Percentiles rank a stretch among this genome's conserved stretches.
phyloP scores from a whole-genome alignment of 352 stramenopile species.

The Phytophthora multivora region DNA sequence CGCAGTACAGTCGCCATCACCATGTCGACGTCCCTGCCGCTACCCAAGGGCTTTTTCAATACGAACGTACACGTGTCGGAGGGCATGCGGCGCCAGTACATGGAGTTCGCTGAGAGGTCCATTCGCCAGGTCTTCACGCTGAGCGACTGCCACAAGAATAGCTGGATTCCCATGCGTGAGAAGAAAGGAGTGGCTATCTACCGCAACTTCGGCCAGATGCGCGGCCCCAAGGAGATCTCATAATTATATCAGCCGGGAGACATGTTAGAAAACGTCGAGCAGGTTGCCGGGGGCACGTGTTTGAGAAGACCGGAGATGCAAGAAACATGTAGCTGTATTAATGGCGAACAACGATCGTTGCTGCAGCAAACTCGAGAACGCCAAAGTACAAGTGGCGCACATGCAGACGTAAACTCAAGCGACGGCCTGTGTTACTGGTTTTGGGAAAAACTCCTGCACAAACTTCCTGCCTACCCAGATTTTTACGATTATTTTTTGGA shows the following conservation, averaged over 20 bases:
- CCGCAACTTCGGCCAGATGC: slow-evolving; percentile 74
- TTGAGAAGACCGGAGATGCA: no score
- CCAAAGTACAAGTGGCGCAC: no score
- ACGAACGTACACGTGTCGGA: slow-evolving; percentile 69
- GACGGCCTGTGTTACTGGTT: no score
- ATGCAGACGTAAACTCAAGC: no score
- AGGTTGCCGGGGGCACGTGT: no score
- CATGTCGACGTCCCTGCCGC: slow-evolving; percentile 69
- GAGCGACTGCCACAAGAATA: slow-evolving; percentile 81
- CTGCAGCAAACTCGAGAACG: no score
- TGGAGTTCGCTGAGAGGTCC: slow-evolving; percentile 80
- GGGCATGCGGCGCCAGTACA: slow-evolving; percentile 74
- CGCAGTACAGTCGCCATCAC: slow-evolving; percentile 4
- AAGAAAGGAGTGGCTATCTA: slow-evolving; percentile 85
- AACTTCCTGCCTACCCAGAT: no score
- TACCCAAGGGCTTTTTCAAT: slow-evolving; percentile 80
- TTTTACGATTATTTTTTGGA: neutral
- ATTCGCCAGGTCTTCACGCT: slow-evolving; percentile 86
- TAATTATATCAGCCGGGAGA: no score
- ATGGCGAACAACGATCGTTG: no score
- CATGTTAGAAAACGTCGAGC: no score
- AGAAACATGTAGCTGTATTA: no score
- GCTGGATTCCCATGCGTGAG: slow-evolving; percentile 84
- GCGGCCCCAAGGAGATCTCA: slow-evolving; percentile 49
- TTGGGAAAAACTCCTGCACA: no score